Conservation (phyloP, 1,139 yeast genomes). For the Wickerhamiella infanticola region DNA sequence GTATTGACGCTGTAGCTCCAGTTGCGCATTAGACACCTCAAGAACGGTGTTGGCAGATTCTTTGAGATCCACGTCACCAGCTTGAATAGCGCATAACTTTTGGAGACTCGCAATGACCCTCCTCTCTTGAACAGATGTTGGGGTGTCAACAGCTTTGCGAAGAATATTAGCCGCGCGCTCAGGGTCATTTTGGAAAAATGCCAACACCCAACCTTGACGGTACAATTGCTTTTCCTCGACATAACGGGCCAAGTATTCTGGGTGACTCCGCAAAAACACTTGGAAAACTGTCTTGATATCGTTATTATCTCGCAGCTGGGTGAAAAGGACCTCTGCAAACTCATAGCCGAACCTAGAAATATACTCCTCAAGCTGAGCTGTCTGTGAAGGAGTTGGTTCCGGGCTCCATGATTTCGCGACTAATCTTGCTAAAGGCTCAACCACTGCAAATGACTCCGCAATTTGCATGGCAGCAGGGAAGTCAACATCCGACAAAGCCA, state of each 20-base stretch:
- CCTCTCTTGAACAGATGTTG: slow-evolving; percentile 28
- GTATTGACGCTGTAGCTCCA: slow-evolving; percentile 2
- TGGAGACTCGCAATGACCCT: slow-evolving; percentile 56
- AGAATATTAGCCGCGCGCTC: slow-evolving; percentile 36
- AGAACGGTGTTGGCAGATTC: slow-evolving; percentile 15
- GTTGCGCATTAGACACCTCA: slow-evolving; percentile 5
- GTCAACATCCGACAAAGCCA: slow-evolving; percentile 25
- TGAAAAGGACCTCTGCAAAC: slow-evolving; percentile 53
- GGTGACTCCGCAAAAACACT: slow-evolving; percentile 33
- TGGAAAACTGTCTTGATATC: slow-evolving; percentile 18
- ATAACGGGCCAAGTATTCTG: slow-evolving; percentile 36
- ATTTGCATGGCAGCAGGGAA: slow-evolving; percentile 42
- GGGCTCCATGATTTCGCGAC: slow-evolving; percentile 38
- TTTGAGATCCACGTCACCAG: slow-evolving; percentile 16
- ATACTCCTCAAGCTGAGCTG: slow-evolving; percentile 32
- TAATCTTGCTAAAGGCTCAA: slow-evolving; percentile 49
- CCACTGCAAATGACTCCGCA: slow-evolving; percentile 52
- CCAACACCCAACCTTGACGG: slow-evolving; percentile 59
- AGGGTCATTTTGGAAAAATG: slow-evolving; percentile 39
- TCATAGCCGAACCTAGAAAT: slow-evolving; percentile 48
- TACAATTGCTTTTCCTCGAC: slow-evolving; percentile 37
- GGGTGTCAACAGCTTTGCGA: slow-evolving; percentile 20
- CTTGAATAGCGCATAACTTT: slow-evolving; percentile 35
- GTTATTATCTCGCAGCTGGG: slow-evolving; percentile 36
- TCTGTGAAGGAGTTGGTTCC: slow-evolving; percentile 14